A percentile compares a stretch with the other conserved stretches of the same genome.
phyloP scores from a whole-genome alignment of 129 eudicot species.

The Heracleum sosnowskyi region DNA sequence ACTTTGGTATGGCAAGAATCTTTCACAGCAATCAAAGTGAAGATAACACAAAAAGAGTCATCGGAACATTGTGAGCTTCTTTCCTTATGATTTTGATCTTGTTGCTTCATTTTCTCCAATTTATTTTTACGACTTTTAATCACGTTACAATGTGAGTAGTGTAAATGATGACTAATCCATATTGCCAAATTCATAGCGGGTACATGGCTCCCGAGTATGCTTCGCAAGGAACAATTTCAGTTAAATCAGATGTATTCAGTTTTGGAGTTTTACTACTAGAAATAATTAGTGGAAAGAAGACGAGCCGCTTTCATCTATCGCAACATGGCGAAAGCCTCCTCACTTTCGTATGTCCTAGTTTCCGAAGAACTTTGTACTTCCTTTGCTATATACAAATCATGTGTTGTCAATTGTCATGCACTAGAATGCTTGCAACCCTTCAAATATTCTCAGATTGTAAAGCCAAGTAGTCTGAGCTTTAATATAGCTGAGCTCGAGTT shows the following conservation, averaged over 20 bases:
- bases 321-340: slow-evolving; percentile 34
- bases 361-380: background rate
- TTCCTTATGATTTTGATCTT: background rate
- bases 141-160: background rate
- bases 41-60: background rate
- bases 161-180: background rate
- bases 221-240: slow-evolving; percentile 37
- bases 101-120: background rate
- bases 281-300: slow-evolving; percentile 43
- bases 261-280: slow-evolving; percentile 54
- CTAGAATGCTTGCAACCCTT: background rate
- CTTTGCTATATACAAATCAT: background rate
- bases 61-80: background rate
- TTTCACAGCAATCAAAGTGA: background rate
- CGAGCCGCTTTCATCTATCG: slow-evolving; percentile 25
- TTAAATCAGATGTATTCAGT: slow-evolving; percentile 54
- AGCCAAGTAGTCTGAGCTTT: background rate
- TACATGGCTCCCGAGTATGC: slow-evolving; percentile 65
- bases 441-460: background rate
- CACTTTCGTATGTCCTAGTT: slow-evolving; percentile 2
- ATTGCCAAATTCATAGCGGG: slow-evolving; percentile 26
- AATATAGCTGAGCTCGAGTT: background rate
- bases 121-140: background rate
- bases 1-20: slow-evolving; percentile 3
- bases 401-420: background rate